A percentile compares a stretch with the other conserved stretches of the same genome.
Conservation (phyloP, 805 yeast species). For the Candida broadrunensis region DNA sequence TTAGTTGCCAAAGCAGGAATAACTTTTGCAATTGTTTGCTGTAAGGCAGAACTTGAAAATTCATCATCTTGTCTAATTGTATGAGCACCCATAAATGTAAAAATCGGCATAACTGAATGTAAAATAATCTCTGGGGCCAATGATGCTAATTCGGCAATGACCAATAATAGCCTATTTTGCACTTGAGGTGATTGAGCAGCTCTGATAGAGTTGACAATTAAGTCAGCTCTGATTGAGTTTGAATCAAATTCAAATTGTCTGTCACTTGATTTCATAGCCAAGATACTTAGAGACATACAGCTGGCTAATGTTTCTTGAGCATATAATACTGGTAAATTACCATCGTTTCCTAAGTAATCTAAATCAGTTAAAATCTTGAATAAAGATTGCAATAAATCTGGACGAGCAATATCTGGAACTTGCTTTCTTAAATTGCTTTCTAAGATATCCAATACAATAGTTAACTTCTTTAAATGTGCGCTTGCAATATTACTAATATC, state of each 20-base stretch:
- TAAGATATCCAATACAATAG: slow-evolving; percentile 74
- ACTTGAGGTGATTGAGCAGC: slow-evolving; percentile 90
- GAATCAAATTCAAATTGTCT: slow-evolving; percentile 47
- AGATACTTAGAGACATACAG: slow-evolving; percentile 73
- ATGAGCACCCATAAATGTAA: slow-evolving; percentile 98
- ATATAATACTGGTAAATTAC: slow-evolving; percentile 85
- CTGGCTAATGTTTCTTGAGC: slow-evolving; percentile 89
- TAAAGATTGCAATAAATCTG: slow-evolving; percentile 47
- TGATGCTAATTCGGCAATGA: slow-evolving; percentile 83
- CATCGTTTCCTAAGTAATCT: slow-evolving; percentile 85
- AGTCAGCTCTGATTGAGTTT: slow-evolving; percentile 77
- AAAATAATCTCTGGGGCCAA: slow-evolving; percentile 87
- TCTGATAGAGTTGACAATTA: slow-evolving; percentile 86
- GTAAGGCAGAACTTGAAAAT: slow-evolving; percentile 87
- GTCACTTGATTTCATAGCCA: slow-evolving; percentile 41
- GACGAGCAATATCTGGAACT: slow-evolving; percentile 24
- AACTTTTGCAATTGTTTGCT: slow-evolving; percentile 84
- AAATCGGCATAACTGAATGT: slow-evolving; percentile 98
- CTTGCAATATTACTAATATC: slow-evolving; percentile 75
- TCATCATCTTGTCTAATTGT: slow-evolving; percentile 96
- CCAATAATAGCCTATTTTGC: slow-evolving; percentile 81
- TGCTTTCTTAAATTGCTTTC: slow-evolving; percentile 48
- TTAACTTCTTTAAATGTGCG: slow-evolving; percentile 70
- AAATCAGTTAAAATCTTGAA: slow-evolving; percentile 68
- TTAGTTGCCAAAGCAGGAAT: slow-evolving; percentile 72